A percentile compares a stretch with the other conserved stretches of the same genome.
Conservation (phyloP, 306 rosid species). For the Malus orientalis region DNA sequence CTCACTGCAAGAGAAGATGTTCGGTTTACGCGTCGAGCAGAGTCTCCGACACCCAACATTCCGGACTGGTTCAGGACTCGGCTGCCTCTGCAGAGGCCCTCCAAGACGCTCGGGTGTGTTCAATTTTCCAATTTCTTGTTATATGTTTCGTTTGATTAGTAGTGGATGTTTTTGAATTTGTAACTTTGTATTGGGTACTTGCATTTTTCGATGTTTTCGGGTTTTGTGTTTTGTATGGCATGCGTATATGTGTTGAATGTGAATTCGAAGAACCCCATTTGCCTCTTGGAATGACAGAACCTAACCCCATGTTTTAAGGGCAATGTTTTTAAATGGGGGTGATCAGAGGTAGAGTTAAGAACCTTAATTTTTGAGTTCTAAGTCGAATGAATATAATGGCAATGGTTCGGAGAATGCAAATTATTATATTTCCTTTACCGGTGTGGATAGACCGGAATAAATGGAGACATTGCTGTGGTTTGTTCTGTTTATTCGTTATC, state of each 20-base stretch:
- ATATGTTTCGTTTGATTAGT: not conserved
- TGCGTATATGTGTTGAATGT: not conserved
- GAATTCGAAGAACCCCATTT: not conserved
- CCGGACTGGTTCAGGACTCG: slow-evolving; percentile 36
- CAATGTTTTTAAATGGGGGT: not conserved
- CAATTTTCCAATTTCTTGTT: not conserved
- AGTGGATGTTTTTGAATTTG: not conserved
- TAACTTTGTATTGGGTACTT: not conserved
- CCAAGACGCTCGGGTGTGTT: slow-evolving; percentile 59
- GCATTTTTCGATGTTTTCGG: not conserved
- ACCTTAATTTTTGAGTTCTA: not conserved
- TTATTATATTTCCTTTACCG: not conserved
- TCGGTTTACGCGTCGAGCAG: slow-evolving; percentile 17
- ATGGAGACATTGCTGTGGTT: not conserved
- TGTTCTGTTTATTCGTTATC: not conserved
- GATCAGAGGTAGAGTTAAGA: not conserved
- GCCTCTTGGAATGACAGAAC: not conserved
- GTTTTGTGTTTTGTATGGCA: not conserved
- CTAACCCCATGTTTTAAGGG: not conserved
- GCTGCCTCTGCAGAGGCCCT: slow-evolving; percentile 15
- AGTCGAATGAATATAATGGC: not conserved
- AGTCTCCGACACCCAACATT: slow-evolving; percentile 34
- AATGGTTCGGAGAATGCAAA: not conserved
- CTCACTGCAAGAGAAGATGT: slow-evolving; percentile 14
- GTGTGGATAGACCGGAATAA: no score